phyloP scores from a whole-genome alignment of 768 basidiomycete species.

The Xerocomellus amylosporus region DNA sequence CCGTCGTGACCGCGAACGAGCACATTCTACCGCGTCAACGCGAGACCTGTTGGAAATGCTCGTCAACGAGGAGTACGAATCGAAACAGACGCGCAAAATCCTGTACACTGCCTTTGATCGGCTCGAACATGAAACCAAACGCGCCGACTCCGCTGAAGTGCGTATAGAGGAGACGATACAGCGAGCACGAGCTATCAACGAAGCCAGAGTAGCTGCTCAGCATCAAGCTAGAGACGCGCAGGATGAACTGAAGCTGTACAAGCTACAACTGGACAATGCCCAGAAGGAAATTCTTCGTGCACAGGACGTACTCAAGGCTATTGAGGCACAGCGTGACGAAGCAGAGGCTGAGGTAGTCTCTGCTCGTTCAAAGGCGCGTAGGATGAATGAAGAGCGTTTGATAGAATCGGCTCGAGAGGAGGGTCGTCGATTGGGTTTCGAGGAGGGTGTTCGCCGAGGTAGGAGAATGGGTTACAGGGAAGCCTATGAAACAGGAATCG shows the following conservation, averaged over 20 bases:
- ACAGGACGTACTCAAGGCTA: conserved; percentile 47
- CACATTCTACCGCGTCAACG: conserved; percentile 29
- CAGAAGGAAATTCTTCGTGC: conserved; percentile 58
- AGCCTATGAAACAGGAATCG: conserved; percentile 14
- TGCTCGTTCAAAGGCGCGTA: conserved; percentile 45
- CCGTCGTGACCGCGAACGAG: conserved; percentile 35
- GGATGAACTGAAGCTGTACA: conserved; percentile 56
- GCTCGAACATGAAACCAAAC: conserved; percentile 36
- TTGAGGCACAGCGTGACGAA: conserved; percentile 47
- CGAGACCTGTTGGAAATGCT: conserved; percentile 34
- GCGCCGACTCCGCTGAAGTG: conserved; percentile 35
- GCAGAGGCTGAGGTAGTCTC: conserved; percentile 48
- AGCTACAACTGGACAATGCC: conserved; percentile 54
- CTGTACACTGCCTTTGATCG: conserved; percentile 38
- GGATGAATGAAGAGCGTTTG: conserved; percentile 45
- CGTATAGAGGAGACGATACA: conserved; percentile 32
- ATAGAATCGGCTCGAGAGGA: conserved; percentile 53
- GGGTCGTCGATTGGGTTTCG: conserved; percentile 50
- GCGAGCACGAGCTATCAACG: conserved; percentile 30
- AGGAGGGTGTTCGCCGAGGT: conserved; percentile 45
- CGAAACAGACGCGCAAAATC: conserved; percentile 37
- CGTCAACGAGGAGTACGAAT: conserved; percentile 41
- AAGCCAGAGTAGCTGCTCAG: conserved; percentile 30
- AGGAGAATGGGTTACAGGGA: conserved; percentile 32
- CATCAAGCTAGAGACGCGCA: conserved; percentile 32